Percentiles rank a stretch among this genome's conserved stretches.
Evolutionary conservation across 2,329 filamentous ascomycete species (phyloP).

Genomic region (Colletotrichum sp.): DNA sequence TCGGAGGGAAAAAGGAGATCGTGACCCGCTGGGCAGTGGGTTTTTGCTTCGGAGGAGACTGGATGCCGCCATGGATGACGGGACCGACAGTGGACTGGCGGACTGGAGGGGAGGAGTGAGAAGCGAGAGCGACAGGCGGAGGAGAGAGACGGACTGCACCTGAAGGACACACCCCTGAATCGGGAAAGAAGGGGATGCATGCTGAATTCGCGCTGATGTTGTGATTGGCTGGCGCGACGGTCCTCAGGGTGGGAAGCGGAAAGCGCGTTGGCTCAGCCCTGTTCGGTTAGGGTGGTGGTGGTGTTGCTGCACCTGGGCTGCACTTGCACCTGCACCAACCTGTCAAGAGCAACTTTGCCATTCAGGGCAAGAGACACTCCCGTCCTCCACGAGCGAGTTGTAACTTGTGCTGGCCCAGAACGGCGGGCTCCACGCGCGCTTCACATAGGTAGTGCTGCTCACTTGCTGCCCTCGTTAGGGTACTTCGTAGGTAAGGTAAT

Average conservation of each 20-base stretch:
- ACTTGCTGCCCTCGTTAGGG: not conserved
- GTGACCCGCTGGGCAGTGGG: not conserved
- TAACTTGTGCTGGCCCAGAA: not conserved
- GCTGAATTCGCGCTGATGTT: not conserved
- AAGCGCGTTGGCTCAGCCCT: slow-evolving; percentile 21
- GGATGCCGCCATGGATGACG: not conserved
- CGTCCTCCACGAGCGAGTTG: slow-evolving; percentile 1
- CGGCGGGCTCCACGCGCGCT: not conserved
- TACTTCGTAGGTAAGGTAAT: not conserved
- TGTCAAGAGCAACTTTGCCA: not conserved
- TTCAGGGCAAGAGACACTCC: not conserved
- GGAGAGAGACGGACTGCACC: not conserved
- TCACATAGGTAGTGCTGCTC: not conserved
- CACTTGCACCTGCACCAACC: not conserved
- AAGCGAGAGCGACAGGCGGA: not conserved
- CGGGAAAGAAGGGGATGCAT: not conserved
- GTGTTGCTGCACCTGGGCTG: not conserved
- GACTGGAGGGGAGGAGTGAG: not conserved
- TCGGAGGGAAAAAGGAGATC: not conserved
- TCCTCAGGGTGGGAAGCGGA: not conserved
- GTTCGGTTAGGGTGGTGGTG: not conserved
- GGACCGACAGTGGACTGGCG: not conserved
- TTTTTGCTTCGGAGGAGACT: not conserved
- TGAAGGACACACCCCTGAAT: not conserved
- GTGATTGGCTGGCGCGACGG: not conserved